Evolutionary conservation across 1,139 yeast genomes (phyloP), one percentile per base, ranked within the genome.

Genomic region (Candida glucosophila): DNA sequence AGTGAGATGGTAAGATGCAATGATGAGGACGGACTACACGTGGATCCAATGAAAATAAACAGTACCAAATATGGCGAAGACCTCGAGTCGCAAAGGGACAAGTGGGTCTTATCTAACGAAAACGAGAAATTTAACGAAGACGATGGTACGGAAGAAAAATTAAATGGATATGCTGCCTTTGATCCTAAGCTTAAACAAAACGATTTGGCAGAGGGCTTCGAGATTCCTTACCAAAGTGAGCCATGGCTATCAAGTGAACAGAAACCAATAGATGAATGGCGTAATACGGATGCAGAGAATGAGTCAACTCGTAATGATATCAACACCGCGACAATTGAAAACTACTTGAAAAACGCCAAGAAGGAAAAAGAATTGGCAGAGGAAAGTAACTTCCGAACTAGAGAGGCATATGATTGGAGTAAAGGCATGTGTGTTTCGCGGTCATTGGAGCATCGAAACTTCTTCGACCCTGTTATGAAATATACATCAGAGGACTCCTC

Each of bases 351-450:
- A 28, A 50, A 53, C 7, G 68, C 75, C 2, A 67, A 66, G 30
- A 45, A 47, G 14, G 53, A 57, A 17, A 55, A 50, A 24, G 60
- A 60, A 15, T 28, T 40, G 12, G 56, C 54, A 10, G 65, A 62
- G 17, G 71, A 69, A 30, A 58, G 56, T 20, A 42, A 55, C 25
- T 68, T 69, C 39, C 58, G 74, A 23, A 68, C 67, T 28, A 43
- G 58, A 19, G 60, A 63, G 25, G 77, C 80, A 1, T 71, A 53
- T 37, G 78, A 73, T 28, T 72, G 76, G 71, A 57, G 68, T 26
- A 51, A 43, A 21, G 51, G 55, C 22, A 47, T 54, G 35, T 36
- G 41, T 11, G 43, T 49, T 11, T 40, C 54, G 12, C 48, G 67
- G 17, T 49, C 71, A 0, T 38, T 73, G 13, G 69, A 55, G 17